These are phyloP conservation scores for Rhizopus stolonifer DNA, from an alignment of 371 early-diverging fungal genomes.

Conservation along the genomic window DNA sequence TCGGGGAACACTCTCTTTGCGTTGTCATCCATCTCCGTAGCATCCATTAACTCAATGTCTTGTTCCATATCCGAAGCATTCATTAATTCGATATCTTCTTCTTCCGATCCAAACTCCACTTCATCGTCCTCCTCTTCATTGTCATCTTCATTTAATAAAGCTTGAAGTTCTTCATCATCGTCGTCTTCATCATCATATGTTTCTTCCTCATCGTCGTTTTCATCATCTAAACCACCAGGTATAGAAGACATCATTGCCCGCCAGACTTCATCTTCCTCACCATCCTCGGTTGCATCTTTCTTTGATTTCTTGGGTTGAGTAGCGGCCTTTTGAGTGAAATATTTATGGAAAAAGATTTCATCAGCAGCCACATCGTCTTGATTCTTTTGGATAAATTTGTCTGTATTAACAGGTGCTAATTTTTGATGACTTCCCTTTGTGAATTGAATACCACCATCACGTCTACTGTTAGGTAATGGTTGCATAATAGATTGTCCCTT, in stretches of 20 bases:
- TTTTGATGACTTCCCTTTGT: slow-evolving; percentile 38
- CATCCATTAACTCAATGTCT: slow-evolving; percentile 22
- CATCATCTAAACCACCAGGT: slow-evolving; percentile 60
- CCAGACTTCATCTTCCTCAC: slow-evolving; percentile 67
- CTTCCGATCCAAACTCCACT: slow-evolving; percentile 39
- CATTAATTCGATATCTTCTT: slow-evolving; percentile 32
- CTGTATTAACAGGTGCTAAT: slow-evolving; percentile 55
- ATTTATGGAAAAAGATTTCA: slow-evolving; percentile 84
- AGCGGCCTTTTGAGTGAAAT: slow-evolving; percentile 63
- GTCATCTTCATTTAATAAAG: slow-evolving; percentile 41
- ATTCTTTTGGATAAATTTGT: slow-evolving; percentile 59
- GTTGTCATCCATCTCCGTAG: slow-evolving; percentile 28
- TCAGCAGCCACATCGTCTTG: slow-evolving; percentile 62
- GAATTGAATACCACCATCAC: slow-evolving; percentile 49
- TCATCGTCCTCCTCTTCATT: slow-evolving; percentile 46
- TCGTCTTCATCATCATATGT: slow-evolving; percentile 50
- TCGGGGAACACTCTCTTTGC: slow-evolving; percentile 29
- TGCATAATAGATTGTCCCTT: slow-evolving; percentile 67
- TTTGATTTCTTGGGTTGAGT: slow-evolving; percentile 25
- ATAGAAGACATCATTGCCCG: slow-evolving; percentile 70
- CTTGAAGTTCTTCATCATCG: slow-evolving; percentile 54
- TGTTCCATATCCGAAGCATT: slow-evolving; percentile 31
- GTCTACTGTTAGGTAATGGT: slow-evolving; percentile 43
- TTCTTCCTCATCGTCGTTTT: slow-evolving; percentile 35
- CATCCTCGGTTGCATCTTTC: slow-evolving; percentile 46